Base-by-base conservation (phyloP, 2,329 filamentous ascomycete species). In the Fusarium euwallaceae region DNA sequence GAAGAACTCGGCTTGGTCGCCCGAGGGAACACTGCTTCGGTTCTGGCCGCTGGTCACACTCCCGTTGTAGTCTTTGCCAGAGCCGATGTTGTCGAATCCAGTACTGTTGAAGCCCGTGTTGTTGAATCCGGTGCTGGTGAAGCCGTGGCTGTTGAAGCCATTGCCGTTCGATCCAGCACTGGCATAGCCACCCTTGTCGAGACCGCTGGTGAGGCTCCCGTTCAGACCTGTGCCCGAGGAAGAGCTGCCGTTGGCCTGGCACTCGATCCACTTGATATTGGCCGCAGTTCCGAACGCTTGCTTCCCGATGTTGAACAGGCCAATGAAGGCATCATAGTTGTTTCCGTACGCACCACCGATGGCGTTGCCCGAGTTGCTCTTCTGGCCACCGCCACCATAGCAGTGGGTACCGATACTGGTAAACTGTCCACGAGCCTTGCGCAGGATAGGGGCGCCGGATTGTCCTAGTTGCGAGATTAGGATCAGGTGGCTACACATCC, bases 361-460 rank as follows among this genome's bases (percentile, higher is more conserved):
- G 9, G 77, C 29, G 62, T 74, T 81, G 32, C 77, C 80, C 43
- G 74, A 73, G 63, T 81, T 81, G 7, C 29, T 53, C 6, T 79
- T 79, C 29, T 32, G 27, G 27, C 48, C 65, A 4, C 72, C 77
- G 7, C 76, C 72, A 16, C 76, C 77, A 60, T 80, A 80, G 22
- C 75, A 79, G 66, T 82, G 81, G 3, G 78, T 77, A 37, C 80
- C 80, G n/a, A 82, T 81, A 14, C 70, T 67, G 11, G 63, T 48
- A 16, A 76, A 48, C 22, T 69, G 39, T 2, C 69, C 69, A 16
- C 69, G 48, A 1, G 36, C 10, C 14, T 61, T 73, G 22, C 64
- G 67, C 16, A 82, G 48, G n/a, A 81, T 76, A 4, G 76, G 79
- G 4, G 78, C 75, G 20, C 81, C 78, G 48, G 78, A 77, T 37